Evolutionary conservation across 768 basidiomycete genomes (phyloP), one percentile per base, ranked within the genome.

Genomic region (Termitomyces sp.): DNA sequence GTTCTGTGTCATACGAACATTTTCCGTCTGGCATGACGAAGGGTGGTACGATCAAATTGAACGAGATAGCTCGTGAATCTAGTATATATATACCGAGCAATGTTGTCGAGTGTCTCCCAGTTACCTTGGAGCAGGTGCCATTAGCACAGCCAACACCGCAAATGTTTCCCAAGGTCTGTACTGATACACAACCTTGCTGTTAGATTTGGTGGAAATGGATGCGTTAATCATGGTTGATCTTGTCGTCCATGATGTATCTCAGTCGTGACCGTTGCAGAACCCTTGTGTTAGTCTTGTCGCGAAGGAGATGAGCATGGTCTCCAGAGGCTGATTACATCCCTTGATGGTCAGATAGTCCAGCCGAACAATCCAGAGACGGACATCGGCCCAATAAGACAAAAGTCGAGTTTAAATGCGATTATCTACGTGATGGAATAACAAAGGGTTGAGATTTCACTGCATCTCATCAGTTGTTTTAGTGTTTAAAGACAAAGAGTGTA

Each of bases 401-500:
- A n/a, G n/a, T n/a, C n/a, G n/a, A n/a, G 7, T 36, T 38, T 24
- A 6, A 51, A 40, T 52, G 11, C 18, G 24, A 33, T 40, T n/a
- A 20, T 33, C 28, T 35, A 48, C 28, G 16, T 24, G n/a, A 40
- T 28, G 10, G 14, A 2, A 43, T 38, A 40, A 35, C 11, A 24
- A 36, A 20, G 20, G 14, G n/a, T 36, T 10, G 7, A 22, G 13
- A 38, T 32, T 16, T 41, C 57, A 51, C 48, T 60, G 24, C 18
- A 35, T 41, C 24, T 83, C 92, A 57, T 79, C 78, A 52, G 78
- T 74, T 9, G 90, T 91, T 71, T 81, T 85, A 16, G 91, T 89
- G 56, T 83, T 83, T 64, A 94, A 71, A 16, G 88, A 88, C 43
- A 94, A 74, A 0, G 92, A 86, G 65, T 94, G 92, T 32, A 94